Base-by-base conservation (phyloP, 2,329 filamentous ascomycete genomes). In the Trichoderma semiorbis region DNA sequence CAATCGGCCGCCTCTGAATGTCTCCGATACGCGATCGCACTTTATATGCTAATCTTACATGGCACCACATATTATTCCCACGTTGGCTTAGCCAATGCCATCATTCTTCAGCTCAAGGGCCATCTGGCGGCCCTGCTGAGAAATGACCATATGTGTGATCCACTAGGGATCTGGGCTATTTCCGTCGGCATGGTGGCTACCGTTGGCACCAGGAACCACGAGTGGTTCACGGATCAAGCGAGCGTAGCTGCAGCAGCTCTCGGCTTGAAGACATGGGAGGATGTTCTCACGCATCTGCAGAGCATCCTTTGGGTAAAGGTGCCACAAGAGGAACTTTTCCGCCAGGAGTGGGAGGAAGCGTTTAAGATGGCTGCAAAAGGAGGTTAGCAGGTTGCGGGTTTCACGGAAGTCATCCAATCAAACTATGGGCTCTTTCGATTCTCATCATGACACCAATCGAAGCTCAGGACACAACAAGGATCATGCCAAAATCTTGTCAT, bases 41-140 rank as follows among this genome's bases (percentile, higher is more conserved):
- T 69, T 11, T 69, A 69, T 39, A 69, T 69, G 66, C 55, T 69
- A 28, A 69, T 69, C 7, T 50, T 69, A 34, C 66, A 69, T 10
- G 66, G 66, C 24, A 69, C 66, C 14, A 69, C 66, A 18, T 69
- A 69, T 26, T 69, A 69, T 58, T 69, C 66, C 36, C 66, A 69
- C 18, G 66, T 7, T 10, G 55, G 66, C n/a, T 21, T 69, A 18
- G 66, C 66, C 6, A 60, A 69, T 26, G 39, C 57, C 55, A 50
- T 61, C 28, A 61, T 61, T 43, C 36, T 47, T n/a, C 66, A 61
- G 57, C 66, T 69, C 3, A 43, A 30, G n/a, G n/a, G 32, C 10
- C 26, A 69, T 28, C 26, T 69, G 12, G 16, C 16, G 36, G 26
- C 21, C 26, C 26, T 61, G 28, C 26, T n/a, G n/a, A 53, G 14